These are phyloP conservation scores for Geranomyces michiganensis DNA, from an alignment of 192 early-diverging fungal genomes.

Conservation along the genomic window DNA sequence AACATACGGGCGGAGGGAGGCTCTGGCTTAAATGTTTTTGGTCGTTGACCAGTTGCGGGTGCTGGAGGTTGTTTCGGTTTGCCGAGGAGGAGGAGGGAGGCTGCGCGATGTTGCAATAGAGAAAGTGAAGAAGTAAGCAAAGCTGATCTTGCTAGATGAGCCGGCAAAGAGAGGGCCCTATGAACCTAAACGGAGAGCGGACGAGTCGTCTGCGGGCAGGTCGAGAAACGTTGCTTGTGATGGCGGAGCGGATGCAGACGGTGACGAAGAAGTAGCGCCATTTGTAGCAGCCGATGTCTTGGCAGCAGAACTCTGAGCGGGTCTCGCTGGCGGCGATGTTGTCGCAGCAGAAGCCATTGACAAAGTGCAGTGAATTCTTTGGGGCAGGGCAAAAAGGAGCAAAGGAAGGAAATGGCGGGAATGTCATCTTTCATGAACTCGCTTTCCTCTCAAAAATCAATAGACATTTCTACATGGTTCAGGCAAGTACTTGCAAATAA, in stretches of 20 bases:
- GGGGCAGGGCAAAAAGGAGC: not conserved
- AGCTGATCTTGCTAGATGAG: too few species aligned
- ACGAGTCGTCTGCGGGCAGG: too few species aligned
- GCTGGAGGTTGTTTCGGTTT: not conserved
- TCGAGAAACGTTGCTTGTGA: too few species aligned
- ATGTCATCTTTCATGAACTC: too few species aligned
- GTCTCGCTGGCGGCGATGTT: not conserved
- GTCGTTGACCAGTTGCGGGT: not conserved
- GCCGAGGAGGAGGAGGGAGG: slow-evolving; percentile 2
- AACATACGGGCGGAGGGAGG: slow-evolving; percentile 19
- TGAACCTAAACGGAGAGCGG: not conserved
- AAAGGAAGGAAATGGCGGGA: not conserved
- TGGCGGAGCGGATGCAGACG: not conserved
- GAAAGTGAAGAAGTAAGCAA: not conserved
- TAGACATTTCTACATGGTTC: too few species aligned
- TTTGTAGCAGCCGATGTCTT: not conserved
- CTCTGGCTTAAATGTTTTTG: slow-evolving; percentile 21
- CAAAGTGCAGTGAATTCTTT: not conserved
- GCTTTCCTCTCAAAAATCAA: too few species aligned
- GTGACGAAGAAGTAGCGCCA: not conserved
- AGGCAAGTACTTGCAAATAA: too few species aligned
- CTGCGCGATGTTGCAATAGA: not conserved
- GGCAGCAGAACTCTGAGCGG: not conserved
- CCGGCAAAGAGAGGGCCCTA: not conserved
- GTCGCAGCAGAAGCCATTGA: not conserved